Percentiles rank a stretch among this genome's conserved stretches.
Conservation (phyloP, 352 stramenopile genomes). For the Pilasporangium apinafurcum region DNA sequence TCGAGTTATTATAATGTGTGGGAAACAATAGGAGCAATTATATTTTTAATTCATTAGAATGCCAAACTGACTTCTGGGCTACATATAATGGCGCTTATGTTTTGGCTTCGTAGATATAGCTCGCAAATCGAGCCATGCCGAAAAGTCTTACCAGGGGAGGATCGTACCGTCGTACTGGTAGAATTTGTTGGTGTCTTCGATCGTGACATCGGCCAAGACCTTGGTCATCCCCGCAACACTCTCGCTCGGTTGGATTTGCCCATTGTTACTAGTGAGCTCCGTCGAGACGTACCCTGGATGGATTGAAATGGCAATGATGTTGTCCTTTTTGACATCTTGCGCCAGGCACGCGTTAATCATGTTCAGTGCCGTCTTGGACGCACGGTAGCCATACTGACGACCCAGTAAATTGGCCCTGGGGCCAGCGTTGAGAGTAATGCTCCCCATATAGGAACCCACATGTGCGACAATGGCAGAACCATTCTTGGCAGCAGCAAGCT, state of each 20-base stretch:
- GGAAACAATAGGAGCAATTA: no score
- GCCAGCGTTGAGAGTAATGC: slow-evolving; percentile 6
- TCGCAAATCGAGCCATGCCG: no score
- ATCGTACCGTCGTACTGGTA: slow-evolving; percentile 16
- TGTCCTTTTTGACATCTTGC: slow-evolving; percentile 12
- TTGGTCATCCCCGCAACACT: slow-evolving; percentile 17
- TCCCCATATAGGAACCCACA: slow-evolving; percentile 13
- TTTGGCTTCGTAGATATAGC: no score
- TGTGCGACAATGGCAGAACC: slow-evolving; percentile 17
- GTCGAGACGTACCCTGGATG: slow-evolving; percentile 33
- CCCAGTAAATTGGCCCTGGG: no score
- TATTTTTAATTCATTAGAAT: no score
- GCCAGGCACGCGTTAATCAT: slow-evolving; percentile 16
- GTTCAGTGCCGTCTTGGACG: slow-evolving; percentile 44
- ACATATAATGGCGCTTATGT: no score
- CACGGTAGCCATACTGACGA: slow-evolving; percentile 27
- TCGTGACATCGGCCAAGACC: slow-evolving; percentile 14
- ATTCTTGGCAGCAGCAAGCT: neutral
- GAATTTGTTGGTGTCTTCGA: slow-evolving; percentile 21
- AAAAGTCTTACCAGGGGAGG: slow-evolving; percentile 25
- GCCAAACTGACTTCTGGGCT: no score
- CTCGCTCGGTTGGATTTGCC: slow-evolving; percentile 12
- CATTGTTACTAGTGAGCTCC: slow-evolving; percentile 20
- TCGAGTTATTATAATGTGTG: no score
- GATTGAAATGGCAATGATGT: slow-evolving; percentile 17